phyloP scores from a whole-genome alignment of 139 green algal genomes.

The Limnomonas spitsbergensis region DNA sequence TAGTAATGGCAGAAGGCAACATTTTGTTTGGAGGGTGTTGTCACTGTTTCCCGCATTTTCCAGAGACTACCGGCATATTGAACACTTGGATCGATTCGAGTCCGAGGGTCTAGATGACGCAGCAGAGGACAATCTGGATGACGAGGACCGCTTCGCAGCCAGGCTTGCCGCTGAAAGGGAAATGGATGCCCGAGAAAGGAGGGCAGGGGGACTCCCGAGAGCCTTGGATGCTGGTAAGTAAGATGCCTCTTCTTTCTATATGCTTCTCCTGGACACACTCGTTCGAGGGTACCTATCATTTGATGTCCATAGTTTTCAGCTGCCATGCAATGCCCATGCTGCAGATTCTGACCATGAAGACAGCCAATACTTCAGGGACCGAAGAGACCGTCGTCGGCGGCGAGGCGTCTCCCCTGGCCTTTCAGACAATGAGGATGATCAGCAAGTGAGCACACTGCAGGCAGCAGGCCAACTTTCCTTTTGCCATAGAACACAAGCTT shows the following conservation, averaged over 20 bases:
- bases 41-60: background rate
- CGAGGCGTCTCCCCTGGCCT: background rate
- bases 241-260: no score
- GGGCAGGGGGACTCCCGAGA: constrained; percentile 20
- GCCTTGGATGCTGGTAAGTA: no score
- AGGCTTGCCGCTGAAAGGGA: constrained; percentile 67
- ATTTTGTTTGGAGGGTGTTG: constrained; percentile 1
- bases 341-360: no score
- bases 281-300: no score
- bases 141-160: constrained; percentile 47
- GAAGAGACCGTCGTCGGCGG: constrained; percentile 5
- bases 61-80: constrained; percentile 91
- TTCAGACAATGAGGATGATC: constrained; percentile 15
- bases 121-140: constrained; percentile 58
- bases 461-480: constrained; percentile 51
- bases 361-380: constrained; percentile 9
- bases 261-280: no score
- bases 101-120: constrained; percentile 75
- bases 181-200: constrained; percentile 53
- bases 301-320: no score
- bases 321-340: no score
- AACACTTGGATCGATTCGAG: constrained; percentile 88
- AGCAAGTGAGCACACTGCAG: constrained; percentile 52
- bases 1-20: background rate
- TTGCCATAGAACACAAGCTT: no score